Evolutionary conservation across 768 basidiomycete species (phyloP), one percentile per base, ranked within the genome.

Genomic region (Lanmaoa pseudosensibilis): DNA sequence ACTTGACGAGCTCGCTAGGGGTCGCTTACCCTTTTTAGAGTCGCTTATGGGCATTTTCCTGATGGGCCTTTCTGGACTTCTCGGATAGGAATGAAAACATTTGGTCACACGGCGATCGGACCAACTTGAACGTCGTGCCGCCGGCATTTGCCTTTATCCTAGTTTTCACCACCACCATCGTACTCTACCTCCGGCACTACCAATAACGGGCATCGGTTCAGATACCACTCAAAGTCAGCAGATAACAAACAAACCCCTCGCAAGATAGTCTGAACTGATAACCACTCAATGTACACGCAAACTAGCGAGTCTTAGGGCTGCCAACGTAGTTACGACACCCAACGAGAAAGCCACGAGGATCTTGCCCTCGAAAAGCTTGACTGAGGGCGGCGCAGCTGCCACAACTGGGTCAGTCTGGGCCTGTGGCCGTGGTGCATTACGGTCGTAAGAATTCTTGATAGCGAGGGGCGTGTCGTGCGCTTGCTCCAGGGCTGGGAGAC

Each of bases 401-500:
- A 11, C 41, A 16, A 33, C 39, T 2, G 30, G 19, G 4, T 33
- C 52, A 11, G n/a, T 16, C 39, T 58, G 21, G 19, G 21, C 2
- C 6, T 40, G 27, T 13, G 46, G 55, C 3, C 44, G 64, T 33
- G 55, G 55, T 6, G 57, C 54, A 8, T 67, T 46, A 38, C 61
- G 60, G 32, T 62, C 51, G 37, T 65, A 73, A 10, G 63, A 57
- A 27, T 58, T 69, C 52, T 64, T 64, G 15, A 68, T 55, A 9
- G 46, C 4, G 8, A 64, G 16, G 2, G 30, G 12, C 5, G 60
- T 54, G 33, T 60, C 47, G 50, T 65, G 70, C 12, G 77, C 80
- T 5, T 56, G 44, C 7, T 58, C 43, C 38, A 87, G 60, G 0
- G 74, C 84, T 0, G 83, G 80, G 8, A 87, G 74, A 10, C 84